Conservation (phyloP, 2,329 filamentous ascomycete genomes). For the Calonectria crousiana region DNA sequence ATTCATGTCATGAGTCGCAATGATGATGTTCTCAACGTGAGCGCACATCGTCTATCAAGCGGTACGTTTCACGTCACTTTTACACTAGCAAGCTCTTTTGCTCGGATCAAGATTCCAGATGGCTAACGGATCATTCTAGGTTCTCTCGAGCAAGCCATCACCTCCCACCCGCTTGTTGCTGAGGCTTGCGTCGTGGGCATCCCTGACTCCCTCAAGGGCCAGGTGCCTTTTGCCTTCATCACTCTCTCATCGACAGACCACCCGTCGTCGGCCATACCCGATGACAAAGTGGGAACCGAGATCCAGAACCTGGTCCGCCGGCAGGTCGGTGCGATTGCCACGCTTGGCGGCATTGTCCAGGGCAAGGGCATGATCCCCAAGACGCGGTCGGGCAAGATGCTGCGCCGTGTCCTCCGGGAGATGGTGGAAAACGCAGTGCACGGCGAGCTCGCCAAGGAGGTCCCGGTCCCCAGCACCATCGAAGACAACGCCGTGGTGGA, state of each 20-base stretch:
- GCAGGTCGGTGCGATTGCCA: constrained; percentile 90
- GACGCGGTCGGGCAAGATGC: constrained; percentile 91
- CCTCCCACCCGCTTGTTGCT: constrained; percentile 81
- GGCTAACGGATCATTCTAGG: constrained; percentile 59
- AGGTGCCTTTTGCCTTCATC: constrained; percentile 92
- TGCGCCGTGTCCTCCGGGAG: constrained; percentile 84
- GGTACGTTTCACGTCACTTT: constrained; percentile 63
- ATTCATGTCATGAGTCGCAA: constrained; percentile 73
- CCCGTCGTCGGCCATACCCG: constrained; percentile 63
- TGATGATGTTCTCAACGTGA: constrained; percentile 97
- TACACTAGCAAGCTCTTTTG: background rate
- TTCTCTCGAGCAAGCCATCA: constrained; percentile 90
- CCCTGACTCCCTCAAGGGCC: constrained; percentile 88
- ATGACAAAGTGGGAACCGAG: constrained; percentile 63
- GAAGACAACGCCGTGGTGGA: constrained; percentile 83
- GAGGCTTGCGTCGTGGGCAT: constrained; percentile 91
- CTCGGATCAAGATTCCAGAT: background rate
- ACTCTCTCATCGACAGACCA: constrained; percentile 63
- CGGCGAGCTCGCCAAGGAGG: constrained; percentile 77
- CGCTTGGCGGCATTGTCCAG: constrained; percentile 86
- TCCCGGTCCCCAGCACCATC: constrained; percentile 85
- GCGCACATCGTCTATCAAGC: constrained; percentile 89
- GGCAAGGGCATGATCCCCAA: constrained; percentile 90
- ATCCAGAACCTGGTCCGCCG: constrained; percentile 79
- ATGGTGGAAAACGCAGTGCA: constrained; percentile 85